Conservation (phyloP, 495 filamentous ascomycete species). For the Bryoglossum gracile region DNA sequence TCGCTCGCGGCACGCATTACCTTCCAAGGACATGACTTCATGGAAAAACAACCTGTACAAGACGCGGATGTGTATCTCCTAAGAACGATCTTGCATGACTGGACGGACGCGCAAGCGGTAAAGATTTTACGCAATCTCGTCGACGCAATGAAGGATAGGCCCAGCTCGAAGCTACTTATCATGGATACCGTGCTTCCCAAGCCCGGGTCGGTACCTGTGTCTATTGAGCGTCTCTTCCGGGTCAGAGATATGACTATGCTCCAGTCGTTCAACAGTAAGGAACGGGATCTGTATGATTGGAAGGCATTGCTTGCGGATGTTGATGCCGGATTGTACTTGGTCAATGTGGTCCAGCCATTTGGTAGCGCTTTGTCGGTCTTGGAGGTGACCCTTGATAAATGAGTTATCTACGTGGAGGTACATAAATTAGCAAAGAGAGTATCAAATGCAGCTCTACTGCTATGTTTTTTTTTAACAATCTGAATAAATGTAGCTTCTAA, state of each 20-base stretch:
- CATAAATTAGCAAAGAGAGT: too few relatives aligned
- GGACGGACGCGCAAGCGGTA: constrained; percentile 30
- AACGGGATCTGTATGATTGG: constrained; percentile 35
- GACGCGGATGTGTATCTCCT: constrained; percentile 42
- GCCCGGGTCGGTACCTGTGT: constrained; percentile 26
- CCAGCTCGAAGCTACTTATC: constrained; percentile 27
- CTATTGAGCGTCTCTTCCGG: constrained; percentile 28
- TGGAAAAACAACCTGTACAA: constrained; percentile 34
- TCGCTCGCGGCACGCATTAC: background rate
- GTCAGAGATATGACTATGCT: constrained; percentile 34
- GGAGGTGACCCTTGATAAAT: background rate
- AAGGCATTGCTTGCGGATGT: background rate
- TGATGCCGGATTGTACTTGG: constrained; percentile 10
- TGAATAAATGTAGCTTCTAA: too few relatives aligned
- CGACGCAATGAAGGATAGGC: background rate
- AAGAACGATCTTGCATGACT: constrained; percentile 45
- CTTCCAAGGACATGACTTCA: constrained; percentile 34
- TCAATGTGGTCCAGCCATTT: constrained; percentile 19
- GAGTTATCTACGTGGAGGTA: too few relatives aligned
- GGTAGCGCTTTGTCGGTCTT: constrained; percentile 14
- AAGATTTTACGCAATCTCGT: constrained; percentile 29
- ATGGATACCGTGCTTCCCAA: constrained; percentile 36
- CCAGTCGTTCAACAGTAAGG: constrained; percentile 32
- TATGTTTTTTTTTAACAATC: too few relatives aligned
- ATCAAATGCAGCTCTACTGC: too few relatives aligned